Conservation (phyloP, 345 rosid species). For the Camelina hispida region DNA sequence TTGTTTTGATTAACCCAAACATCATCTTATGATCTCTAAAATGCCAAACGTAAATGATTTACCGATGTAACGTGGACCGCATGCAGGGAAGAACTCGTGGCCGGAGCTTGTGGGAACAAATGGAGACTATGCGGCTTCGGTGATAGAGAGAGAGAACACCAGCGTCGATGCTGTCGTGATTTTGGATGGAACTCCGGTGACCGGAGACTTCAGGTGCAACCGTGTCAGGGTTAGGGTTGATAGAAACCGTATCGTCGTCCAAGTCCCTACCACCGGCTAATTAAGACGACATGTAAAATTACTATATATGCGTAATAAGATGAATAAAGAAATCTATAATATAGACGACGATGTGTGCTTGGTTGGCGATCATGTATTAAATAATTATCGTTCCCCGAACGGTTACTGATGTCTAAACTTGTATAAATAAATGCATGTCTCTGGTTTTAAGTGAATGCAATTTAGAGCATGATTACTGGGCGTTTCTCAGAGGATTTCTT, state of each 20-base stretch:
- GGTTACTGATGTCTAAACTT: not conserved
- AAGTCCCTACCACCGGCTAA: constrained; percentile 35
- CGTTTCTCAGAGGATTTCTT: too few relatives aligned
- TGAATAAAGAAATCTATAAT: not conserved
- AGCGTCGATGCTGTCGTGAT: constrained; percentile 28
- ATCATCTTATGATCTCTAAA: not conserved
- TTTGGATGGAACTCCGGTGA: constrained; percentile 31
- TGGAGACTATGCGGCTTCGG: constrained; percentile 39
- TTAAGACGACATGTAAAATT: not conserved
- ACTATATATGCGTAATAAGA: not conserved
- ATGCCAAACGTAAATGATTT: not conserved
- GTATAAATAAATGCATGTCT: not conserved
- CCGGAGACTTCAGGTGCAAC: constrained; percentile 37
- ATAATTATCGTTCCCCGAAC: not conserved
- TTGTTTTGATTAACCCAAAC: not conserved
- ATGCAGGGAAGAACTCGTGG: constrained; percentile 46
- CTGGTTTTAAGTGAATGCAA: not conserved
- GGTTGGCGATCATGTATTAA: not conserved
- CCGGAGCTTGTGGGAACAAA: constrained; percentile 42
- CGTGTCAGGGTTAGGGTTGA: constrained; percentile 47
- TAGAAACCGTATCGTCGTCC: constrained; percentile 25
- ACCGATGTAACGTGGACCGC: not conserved
- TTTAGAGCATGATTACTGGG: not conserved
- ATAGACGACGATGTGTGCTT: not conserved
- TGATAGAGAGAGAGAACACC: constrained; percentile 39